Conservation (phyloP, 1,284 basidiomycete species). For the Exsudoporus floridanus region DNA sequence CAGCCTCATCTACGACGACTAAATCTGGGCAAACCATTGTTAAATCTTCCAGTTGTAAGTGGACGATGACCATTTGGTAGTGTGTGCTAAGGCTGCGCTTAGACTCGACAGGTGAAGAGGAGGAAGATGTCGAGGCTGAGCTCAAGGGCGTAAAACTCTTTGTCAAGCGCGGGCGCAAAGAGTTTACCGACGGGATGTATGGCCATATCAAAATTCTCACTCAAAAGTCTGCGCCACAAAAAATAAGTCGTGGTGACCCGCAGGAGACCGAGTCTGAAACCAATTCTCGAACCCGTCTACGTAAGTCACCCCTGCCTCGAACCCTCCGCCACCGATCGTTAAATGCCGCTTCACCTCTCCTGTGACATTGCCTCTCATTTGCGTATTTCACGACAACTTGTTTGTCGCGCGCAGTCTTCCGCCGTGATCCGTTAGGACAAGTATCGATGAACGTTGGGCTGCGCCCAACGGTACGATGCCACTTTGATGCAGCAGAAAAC, state of each 20-base stretch:
- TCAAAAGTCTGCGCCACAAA: slow-evolving; percentile 26
- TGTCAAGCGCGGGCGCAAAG: slow-evolving; percentile 56
- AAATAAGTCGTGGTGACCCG: not conserved
- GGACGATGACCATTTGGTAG: too few relatives aligned
- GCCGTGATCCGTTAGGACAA: slow-evolving; percentile 64
- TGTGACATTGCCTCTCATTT: slow-evolving; percentile 3
- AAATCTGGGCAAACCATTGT: slow-evolving; percentile 1
- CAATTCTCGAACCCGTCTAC: slow-evolving; percentile 30
- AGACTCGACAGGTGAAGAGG: slow-evolving; percentile 59
- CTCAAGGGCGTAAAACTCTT: slow-evolving; percentile 60
- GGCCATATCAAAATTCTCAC: slow-evolving; percentile 59
- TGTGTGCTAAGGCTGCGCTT: slow-evolving; percentile 6
- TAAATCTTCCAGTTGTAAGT: slow-evolving; percentile 22
- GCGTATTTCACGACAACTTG: not conserved
- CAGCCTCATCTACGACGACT: not conserved
- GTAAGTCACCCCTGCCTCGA: slow-evolving; percentile 30
- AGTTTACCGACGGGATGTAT: slow-evolving; percentile 59
- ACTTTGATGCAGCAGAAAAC: slow-evolving; percentile 54
- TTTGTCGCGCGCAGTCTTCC: slow-evolving; percentile 48
- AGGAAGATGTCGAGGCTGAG: slow-evolving; percentile 53
- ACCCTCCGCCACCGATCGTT: slow-evolving; percentile 25
- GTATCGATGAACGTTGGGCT: slow-evolving; percentile 65
- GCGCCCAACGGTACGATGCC: slow-evolving; percentile 51
- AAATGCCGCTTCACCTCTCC: slow-evolving; percentile 10
- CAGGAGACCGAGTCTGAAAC: slow-evolving; percentile 4